Evolutionary conservation across 257 asterid species (phyloP).

Genomic region (Nyctanthes arbortristis): DNA sequence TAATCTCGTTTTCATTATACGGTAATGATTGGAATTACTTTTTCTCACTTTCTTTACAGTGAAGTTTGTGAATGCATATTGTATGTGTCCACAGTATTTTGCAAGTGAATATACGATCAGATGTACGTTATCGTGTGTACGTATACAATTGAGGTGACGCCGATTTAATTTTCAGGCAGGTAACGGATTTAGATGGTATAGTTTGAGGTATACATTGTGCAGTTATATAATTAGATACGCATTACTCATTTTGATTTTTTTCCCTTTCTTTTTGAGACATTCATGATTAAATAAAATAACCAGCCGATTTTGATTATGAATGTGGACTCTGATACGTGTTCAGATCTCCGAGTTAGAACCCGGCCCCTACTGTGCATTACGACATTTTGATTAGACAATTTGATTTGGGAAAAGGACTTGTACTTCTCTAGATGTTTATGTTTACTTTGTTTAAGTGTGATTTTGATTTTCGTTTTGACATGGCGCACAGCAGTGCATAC

Average conservation of each 20-base stretch:
- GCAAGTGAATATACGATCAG: conserved; percentile 27
- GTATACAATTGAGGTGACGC: neutral
- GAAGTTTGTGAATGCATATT: neutral
- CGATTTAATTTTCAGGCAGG: too few species aligned
- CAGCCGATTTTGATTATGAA: neutral
- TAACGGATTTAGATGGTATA: too few species aligned
- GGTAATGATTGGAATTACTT: too few species aligned
- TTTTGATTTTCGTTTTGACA: neutral
- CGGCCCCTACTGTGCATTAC: neutral
- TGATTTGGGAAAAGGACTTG: neutral
- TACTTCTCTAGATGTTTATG: neutral
- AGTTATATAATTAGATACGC: too few species aligned
- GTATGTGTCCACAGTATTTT: conserved; percentile 8
- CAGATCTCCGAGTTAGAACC: neutral
- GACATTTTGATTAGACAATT: neutral
- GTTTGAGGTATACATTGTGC: too few species aligned
- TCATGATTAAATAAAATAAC: too few species aligned
- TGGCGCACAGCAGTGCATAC: neutral
- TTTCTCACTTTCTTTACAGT: too few species aligned
- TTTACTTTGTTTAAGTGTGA: neutral
- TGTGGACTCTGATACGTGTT: neutral
- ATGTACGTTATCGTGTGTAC: conserved; percentile 6
- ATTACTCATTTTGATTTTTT: too few species aligned
- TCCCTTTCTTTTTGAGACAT: too few species aligned
- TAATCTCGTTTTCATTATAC: conserved; percentile 10